Evolutionary conservation across 139 green algal species (phyloP).

Genomic region (Chlorella sp.): DNA sequence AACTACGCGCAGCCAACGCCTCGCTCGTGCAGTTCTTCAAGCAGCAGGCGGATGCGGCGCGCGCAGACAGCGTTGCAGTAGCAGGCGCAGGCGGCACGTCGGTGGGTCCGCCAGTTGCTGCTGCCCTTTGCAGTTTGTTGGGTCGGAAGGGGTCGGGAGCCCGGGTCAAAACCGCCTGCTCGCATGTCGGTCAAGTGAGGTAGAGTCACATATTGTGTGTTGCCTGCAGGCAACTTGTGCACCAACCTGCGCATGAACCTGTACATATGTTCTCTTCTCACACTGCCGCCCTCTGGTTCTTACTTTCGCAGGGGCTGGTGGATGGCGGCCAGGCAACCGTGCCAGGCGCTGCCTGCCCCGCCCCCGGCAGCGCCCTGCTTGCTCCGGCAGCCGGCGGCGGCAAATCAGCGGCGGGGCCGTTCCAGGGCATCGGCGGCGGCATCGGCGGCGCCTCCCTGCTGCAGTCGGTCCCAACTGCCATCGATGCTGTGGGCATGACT

Average conservation of each 20-base stretch:
- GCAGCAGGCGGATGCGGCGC: constrained; percentile 43
- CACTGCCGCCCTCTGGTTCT: too few species aligned
- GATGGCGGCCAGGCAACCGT: background rate
- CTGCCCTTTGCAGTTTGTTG: too few species aligned
- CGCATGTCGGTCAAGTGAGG: too few species aligned
- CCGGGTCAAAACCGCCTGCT: too few species aligned
- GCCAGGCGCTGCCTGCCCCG: background rate
- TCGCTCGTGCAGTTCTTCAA: constrained; percentile 87
- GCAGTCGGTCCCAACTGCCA: constrained; percentile 30
- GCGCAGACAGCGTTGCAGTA: too few species aligned
- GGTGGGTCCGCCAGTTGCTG: too few species aligned
- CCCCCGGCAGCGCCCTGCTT: background rate
- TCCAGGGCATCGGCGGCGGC: background rate
- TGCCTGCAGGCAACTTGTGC: too few species aligned
- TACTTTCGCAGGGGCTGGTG: constrained; percentile 26
- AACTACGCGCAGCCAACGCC: constrained; percentile 69
- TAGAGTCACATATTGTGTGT: too few species aligned
- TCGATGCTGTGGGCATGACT: constrained; percentile 27
- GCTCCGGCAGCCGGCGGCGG: background rate
- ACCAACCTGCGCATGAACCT: too few species aligned
- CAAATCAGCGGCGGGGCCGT: background rate
- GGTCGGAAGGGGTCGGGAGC: too few species aligned
- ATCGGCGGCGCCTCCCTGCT: constrained; percentile 29
- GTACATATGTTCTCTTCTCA: too few species aligned
- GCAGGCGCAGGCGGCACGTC: too few species aligned